Conservation (phyloP, 2,329 filamentous ascomycete species). For the Ophiostoma perfectum region DNA sequence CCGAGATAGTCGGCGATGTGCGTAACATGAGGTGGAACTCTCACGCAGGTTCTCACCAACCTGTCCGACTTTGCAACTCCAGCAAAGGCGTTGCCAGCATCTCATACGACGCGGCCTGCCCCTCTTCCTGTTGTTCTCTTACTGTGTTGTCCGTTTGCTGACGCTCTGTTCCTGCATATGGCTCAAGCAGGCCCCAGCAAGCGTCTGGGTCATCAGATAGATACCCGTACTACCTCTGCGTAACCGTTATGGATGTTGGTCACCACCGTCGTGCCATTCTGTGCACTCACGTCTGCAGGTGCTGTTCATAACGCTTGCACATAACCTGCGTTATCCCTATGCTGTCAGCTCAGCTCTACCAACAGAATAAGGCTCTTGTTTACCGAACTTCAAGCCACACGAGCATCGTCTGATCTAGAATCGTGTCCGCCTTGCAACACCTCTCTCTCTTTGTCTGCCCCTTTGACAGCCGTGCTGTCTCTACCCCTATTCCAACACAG, state of each 20-base stretch:
- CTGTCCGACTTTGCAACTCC: neutral
- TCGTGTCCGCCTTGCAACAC: neutral
- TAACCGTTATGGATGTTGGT: too few species aligned
- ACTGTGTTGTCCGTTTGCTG: neutral
- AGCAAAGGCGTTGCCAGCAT: neutral
- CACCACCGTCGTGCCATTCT: too few species aligned
- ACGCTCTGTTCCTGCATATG: neutral
- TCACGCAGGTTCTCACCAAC: neutral
- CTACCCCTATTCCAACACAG: too few species aligned
- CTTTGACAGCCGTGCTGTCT: neutral
- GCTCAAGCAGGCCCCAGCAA: neutral
- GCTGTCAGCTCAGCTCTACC: neutral
- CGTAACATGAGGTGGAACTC: neutral
- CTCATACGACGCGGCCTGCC: neutral
- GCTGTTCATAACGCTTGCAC: too few species aligned
- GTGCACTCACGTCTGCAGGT: too few species aligned
- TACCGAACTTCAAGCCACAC: neutral
- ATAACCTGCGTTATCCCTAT: neutral
- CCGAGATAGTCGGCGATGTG: constrained; percentile 12
- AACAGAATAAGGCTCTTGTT: neutral
- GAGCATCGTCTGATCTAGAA: neutral
- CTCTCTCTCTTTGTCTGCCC: neutral
- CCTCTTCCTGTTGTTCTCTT: too few species aligned
- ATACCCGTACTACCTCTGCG: too few species aligned
- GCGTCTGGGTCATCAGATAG: neutral